Evolutionary conservation across 768 basidiomycete species (phyloP).

Genomic region (Leccinum sublutescens): DNA sequence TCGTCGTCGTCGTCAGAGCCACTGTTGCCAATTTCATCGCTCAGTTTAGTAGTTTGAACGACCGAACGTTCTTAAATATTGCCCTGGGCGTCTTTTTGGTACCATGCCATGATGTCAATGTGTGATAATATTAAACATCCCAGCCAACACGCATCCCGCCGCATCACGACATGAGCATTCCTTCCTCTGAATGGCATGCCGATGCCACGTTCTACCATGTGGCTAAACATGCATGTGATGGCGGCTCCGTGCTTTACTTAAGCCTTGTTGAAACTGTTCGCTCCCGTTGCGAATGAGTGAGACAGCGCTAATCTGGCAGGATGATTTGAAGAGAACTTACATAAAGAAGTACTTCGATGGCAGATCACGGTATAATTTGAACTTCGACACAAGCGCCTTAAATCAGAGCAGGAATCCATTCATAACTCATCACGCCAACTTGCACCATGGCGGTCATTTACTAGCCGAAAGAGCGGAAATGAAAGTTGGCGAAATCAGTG

Average conservation of each 20-base stretch:
- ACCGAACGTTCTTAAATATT: background rate
- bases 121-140: background rate
- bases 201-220: background rate
- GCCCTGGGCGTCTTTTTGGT: background rate
- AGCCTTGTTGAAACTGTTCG: background rate
- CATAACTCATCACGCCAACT: background rate
- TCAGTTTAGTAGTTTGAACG: background rate
- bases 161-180: background rate
- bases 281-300: background rate
- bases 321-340: background rate
- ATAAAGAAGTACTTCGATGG: background rate
- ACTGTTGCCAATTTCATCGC: background rate
- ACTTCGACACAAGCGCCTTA: background rate
- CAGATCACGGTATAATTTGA: background rate
- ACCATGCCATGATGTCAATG: background rate
- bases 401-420: background rate
- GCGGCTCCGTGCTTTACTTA: background rate
- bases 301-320: background rate
- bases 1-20: background rate
- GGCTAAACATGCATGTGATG: background rate
- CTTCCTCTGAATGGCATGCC: background rate
- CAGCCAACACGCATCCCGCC: background rate
- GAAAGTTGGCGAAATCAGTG: background rate
- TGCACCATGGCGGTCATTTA: background rate
- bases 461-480: slow-evolving; percentile 1